A percentile compares a stretch with the other conserved stretches of the same genome.
Evolutionary conservation across 768 basidiomycete species (phyloP).

Genomic region (Cystoderma amianthinum): DNA sequence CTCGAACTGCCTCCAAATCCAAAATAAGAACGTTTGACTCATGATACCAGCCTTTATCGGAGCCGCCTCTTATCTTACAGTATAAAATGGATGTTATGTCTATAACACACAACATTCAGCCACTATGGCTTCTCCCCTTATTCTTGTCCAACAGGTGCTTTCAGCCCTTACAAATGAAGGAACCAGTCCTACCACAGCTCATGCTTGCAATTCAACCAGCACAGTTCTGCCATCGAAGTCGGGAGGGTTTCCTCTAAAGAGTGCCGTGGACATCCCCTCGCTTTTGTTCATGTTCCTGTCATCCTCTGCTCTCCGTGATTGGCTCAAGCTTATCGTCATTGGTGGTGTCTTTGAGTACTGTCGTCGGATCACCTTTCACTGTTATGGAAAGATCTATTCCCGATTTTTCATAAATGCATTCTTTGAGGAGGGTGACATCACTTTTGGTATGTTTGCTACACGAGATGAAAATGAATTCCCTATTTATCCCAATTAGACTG

Average conservation of each 20-base stretch:
- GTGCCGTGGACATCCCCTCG: slow-evolving; percentile 18
- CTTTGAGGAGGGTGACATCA: slow-evolving; percentile 52
- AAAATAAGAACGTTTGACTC: too few species aligned
- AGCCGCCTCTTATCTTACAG: too few species aligned
- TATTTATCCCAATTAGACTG: slow-evolving; percentile 36
- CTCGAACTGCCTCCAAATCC: too few species aligned
- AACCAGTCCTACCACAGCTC: slow-evolving; percentile 2
- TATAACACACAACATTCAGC: neutral
- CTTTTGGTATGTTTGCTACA: slow-evolving; percentile 39
- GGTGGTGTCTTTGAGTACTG: slow-evolving; percentile 56
- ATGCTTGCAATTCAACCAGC: slow-evolving; percentile 7
- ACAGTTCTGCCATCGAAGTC: slow-evolving; percentile 4
- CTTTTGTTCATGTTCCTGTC: slow-evolving; percentile 42
- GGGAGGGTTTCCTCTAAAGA: slow-evolving; percentile 5
- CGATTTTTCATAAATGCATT: slow-evolving; percentile 58
- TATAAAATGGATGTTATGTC: too few species aligned
- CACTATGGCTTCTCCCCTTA: slow-evolving; percentile 17
- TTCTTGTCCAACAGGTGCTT: slow-evolving; percentile 15
- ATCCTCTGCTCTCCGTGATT: slow-evolving; percentile 50
- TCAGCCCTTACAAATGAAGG: slow-evolving; percentile 8
- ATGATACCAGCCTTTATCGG: too few species aligned
- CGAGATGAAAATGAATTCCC: slow-evolving; percentile 3
- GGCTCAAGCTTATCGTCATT: slow-evolving; percentile 55
- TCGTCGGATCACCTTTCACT: slow-evolving; percentile 35
- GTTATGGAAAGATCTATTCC: slow-evolving; percentile 37